These are phyloP conservation scores for Pseudogymnoascus sp. DNA, from an alignment of 2,329 filamentous ascomycete species.

Conservation along the genomic window DNA sequence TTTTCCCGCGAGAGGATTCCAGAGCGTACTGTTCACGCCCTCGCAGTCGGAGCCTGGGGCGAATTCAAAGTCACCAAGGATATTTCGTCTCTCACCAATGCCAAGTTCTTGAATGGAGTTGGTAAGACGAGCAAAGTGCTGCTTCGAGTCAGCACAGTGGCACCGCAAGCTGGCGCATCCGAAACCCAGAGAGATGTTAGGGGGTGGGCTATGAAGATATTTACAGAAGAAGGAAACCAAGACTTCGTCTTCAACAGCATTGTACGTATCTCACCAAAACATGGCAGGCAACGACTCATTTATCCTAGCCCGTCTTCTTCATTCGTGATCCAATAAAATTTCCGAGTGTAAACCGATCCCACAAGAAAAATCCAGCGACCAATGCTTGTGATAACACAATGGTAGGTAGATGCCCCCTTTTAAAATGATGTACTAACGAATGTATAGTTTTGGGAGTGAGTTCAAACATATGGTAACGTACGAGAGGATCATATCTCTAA, in stretches of 20 bases:
- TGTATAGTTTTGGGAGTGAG: slow-evolving; percentile 18
- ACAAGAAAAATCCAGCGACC: slow-evolving; percentile 37
- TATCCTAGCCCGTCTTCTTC: slow-evolving; percentile 35
- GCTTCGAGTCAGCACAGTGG: slow-evolving; percentile 40
- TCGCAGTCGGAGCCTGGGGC: slow-evolving; percentile 44
- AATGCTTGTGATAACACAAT: slow-evolving; percentile 33
- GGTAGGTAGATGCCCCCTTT: slow-evolving; percentile 19
- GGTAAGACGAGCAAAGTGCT: slow-evolving; percentile 47
- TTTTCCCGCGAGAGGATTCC: slow-evolving; percentile 53
- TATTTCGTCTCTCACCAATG: slow-evolving; percentile 46
- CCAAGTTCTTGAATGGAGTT: slow-evolving; percentile 44
- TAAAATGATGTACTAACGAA: background rate
- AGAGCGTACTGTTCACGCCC: slow-evolving; percentile 44
- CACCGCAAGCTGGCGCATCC: slow-evolving; percentile 37
- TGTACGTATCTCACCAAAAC: background rate
- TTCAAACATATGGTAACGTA: background rate
- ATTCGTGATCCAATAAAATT: slow-evolving; percentile 41
- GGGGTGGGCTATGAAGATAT: slow-evolving; percentile 44
- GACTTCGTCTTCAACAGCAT: slow-evolving; percentile 41
- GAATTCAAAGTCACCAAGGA: slow-evolving; percentile 56
- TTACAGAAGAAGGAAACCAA: slow-evolving; percentile 44
- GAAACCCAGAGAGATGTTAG: slow-evolving; percentile 42
- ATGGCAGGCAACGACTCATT: background rate
- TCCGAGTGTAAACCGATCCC: slow-evolving; percentile 37
- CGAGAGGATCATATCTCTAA: background rate